These are phyloP conservation scores for Trametes sp. DNA, from an alignment of 1,284 basidiomycete genomes.

Conservation along the genomic window DNA sequence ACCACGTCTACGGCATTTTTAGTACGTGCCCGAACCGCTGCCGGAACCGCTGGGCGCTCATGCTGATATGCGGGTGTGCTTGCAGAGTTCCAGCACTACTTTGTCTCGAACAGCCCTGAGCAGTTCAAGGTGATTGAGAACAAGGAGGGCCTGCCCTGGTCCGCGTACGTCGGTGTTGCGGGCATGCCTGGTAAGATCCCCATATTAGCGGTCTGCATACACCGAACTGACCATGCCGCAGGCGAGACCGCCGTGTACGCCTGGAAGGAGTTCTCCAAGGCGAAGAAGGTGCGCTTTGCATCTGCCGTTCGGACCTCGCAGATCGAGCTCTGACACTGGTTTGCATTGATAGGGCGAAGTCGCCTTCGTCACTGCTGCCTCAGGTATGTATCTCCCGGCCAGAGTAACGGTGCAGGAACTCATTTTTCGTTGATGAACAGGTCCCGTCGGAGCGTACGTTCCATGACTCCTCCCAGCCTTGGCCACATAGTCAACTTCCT, in stretches of 20 bases:
- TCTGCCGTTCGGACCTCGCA: too few species aligned
- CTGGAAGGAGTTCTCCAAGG: conserved; percentile 35
- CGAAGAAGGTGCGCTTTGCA: conserved; percentile 28
- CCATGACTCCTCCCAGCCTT: background rate
- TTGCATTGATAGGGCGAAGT: too few species aligned
- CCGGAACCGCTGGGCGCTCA: background rate
- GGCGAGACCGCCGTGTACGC: conserved; percentile 38
- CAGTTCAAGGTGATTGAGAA: conserved; percentile 37
- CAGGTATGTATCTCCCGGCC: conserved; percentile 19
- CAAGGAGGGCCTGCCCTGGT: conserved; percentile 40
- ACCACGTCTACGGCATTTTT: conserved; percentile 50
- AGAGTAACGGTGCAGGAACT: background rate
- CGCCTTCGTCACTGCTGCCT: conserved; percentile 35
- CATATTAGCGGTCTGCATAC: background rate
- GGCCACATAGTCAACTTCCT: too few species aligned
- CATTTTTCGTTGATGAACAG: background rate
- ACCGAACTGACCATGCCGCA: conserved; percentile 1
- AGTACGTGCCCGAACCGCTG: conserved; percentile 28
- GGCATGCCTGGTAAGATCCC: conserved; percentile 43
- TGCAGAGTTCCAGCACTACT: conserved; percentile 37
- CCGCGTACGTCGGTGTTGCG: conserved; percentile 39
- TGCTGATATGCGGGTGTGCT: background rate
- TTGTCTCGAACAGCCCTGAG: conserved; percentile 10
- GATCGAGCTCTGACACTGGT: conserved; percentile 8
- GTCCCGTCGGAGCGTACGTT: conserved; percentile 33